These are phyloP conservation scores for Agrocybe pediades DNA, from an alignment of 768 basidiomycete genomes.

Conservation along the genomic window DNA sequence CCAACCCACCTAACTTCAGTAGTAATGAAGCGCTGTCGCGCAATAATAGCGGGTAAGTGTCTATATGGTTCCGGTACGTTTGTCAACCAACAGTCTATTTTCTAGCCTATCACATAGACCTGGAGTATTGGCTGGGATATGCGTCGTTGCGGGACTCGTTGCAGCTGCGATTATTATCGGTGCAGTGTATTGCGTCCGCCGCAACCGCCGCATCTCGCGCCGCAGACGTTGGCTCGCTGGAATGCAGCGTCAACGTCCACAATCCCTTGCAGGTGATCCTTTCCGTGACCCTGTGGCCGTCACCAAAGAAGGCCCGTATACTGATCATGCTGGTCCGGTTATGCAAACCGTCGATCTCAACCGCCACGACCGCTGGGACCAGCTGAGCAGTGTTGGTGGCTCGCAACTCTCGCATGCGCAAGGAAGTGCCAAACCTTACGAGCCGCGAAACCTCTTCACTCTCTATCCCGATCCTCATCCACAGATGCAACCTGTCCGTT, in stretches of 20 bases:
- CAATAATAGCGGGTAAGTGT: conserved; percentile 14
- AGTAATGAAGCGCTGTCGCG: conserved; percentile 6
- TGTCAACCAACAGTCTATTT: not conserved
- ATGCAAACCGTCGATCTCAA: conserved; percentile 17
- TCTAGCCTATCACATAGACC: conserved; percentile 65
- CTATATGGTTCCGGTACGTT: not conserved
- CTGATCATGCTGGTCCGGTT: conserved; percentile 13
- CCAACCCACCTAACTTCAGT: conserved; percentile 38
- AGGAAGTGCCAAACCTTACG: conserved; percentile 7
- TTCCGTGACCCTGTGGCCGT: conserved; percentile 30
- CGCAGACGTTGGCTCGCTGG: conserved; percentile 37
- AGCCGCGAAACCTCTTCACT: conserved; percentile 9
- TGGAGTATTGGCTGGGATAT: conserved; percentile 73
- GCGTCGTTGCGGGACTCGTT: conserved; percentile 65
- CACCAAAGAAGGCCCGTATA: not conserved
- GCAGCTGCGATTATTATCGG: conserved; percentile 47
- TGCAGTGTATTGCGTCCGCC: conserved; percentile 44
- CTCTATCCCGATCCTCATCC: conserved; percentile 22
- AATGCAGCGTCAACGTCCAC: conserved; percentile 34
- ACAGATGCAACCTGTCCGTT: conserved; percentile 15
- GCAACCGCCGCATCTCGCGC: conserved; percentile 38
- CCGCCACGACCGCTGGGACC: conserved; percentile 13
- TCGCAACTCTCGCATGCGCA: conserved; percentile 2
- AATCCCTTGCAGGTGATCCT: conserved; percentile 29
- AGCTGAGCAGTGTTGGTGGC: conserved; percentile 5